Conservation (phyloP, 805 yeast genomes). For the Candida krabiensis region DNA sequence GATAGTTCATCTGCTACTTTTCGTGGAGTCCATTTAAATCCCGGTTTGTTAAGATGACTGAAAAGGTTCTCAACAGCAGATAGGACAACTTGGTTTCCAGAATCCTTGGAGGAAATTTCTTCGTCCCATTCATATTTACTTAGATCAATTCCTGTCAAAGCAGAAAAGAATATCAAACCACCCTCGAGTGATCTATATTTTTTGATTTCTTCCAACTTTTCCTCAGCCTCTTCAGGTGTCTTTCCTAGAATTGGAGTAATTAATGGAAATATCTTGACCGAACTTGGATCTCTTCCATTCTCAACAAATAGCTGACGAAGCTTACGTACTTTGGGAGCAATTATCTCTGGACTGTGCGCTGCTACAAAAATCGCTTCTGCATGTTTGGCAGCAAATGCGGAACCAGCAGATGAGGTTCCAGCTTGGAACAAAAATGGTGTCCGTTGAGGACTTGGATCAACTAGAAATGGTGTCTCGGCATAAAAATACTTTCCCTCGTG, state of each 20-base stretch:
- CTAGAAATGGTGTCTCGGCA: conserved; percentile 30
- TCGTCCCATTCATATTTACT: conserved; percentile 33
- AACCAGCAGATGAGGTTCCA: conserved; percentile 31
- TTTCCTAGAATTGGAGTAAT: conserved; percentile 6
- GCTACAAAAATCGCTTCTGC: conserved; percentile 31
- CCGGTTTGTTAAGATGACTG: conserved; percentile 11
- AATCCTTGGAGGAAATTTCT: conserved; percentile 20
- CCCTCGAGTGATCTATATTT: conserved; percentile 11
- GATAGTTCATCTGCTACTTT: conserved; percentile 32
- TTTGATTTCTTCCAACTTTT: conserved; percentile 7
- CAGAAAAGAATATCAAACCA: conserved; percentile 10
- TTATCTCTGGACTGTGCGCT: conserved; percentile 24
- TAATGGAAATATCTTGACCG: conserved; percentile 8
- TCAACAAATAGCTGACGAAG: conserved; percentile 7
- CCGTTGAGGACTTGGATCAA: conserved; percentile 32
- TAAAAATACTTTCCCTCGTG: conserved; percentile 30
- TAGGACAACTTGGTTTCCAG: conserved; percentile 33
- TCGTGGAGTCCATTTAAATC: conserved; percentile 24
- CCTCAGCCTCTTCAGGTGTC: conserved; percentile 7
- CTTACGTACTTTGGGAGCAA: conserved; percentile 8
- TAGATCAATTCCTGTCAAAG: conserved; percentile 40
- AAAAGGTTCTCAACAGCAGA: conserved; percentile 19
- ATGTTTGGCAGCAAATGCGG: conserved; percentile 32
- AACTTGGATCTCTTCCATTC: conserved; percentile 6
- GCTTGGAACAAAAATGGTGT: conserved; percentile 33